Evolutionary conservation across 202 grass and related monocot genomes (phyloP), one percentile per base, ranked within the genome.

Genomic region (Saccharum hybrid): DNA sequence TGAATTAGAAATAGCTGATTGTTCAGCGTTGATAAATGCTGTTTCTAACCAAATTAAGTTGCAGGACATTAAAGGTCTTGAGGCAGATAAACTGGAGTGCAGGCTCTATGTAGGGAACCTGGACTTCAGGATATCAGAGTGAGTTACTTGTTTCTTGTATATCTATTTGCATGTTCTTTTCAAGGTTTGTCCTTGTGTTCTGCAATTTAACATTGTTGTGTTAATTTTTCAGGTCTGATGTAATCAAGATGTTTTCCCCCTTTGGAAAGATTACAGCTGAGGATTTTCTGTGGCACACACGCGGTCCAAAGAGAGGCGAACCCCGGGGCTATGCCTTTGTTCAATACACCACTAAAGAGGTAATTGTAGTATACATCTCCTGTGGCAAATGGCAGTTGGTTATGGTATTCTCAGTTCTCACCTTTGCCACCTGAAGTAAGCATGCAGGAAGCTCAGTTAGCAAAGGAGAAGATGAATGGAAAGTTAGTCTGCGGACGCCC

Each of bases 241-340:
- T 94, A 74, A 93, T 98, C 92, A 98, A 93, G 86, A 88, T 98
- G 90, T 95, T 98, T 78, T 93, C 95, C 12, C 83, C 89, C 18
- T 94, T 85, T 76, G 92, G 92, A 72, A 95, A 90, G 78, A 91
- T 98, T 38, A 59, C 90, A 13, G 88, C 90, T 0, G 92, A 98
- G 80, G 90, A 95, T 87, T 95, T 93, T 82, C 70, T 98, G 37
- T 83, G 89, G 90, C 95, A 94, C 85, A 98, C 87, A 2, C 92
- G 74, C 56, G 92, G 92, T 23, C 92, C 92, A 23, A 98, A 91
- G 83, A 71, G 85, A 42, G 95, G 95, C 9, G 90, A 98, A 75
- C 95, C 95, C 0, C 92, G 95, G 56, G 95, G 95, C n/a, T 98
- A 94, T 42, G 95, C 90, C 33, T 94, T 98, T 74, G 89, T 98